These are phyloP conservation scores for Penicillium crustosum DNA, from an alignment of 2,329 filamentous ascomycete species.

Conservation along the genomic window DNA sequence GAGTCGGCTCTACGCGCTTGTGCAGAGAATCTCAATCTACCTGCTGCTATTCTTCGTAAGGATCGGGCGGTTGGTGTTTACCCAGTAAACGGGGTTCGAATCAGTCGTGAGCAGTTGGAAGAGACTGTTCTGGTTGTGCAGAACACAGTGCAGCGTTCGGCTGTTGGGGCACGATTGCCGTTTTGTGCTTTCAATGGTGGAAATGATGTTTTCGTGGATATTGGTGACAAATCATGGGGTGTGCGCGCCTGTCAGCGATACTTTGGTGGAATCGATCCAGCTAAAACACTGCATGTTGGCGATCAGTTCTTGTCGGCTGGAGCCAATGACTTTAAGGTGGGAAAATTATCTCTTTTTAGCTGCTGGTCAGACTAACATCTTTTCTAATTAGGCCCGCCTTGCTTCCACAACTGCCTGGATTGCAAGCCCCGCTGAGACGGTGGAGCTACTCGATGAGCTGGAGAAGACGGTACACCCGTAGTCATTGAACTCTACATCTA, in stretches of 20 bases:
- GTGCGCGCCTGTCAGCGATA: slow-evolving; percentile 89
- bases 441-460: slow-evolving; percentile 80
- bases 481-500: not conserved
- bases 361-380: not conserved
- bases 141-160: slow-evolving; percentile 81
- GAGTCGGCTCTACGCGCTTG: slow-evolving; percentile 82
- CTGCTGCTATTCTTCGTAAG: slow-evolving; percentile 80
- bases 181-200: slow-evolving; percentile 98
- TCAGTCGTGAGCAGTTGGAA: slow-evolving; percentile 85
- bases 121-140: slow-evolving; percentile 95
- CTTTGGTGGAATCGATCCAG: slow-evolving; percentile 73
- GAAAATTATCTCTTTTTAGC: not conserved
- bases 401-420: slow-evolving; percentile 98
- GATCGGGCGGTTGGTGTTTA: slow-evolving; percentile 81
- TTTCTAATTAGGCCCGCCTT: slow-evolving; percentile 61
- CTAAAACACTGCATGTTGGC: slow-evolving; percentile 87
- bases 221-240: slow-evolving; percentile 96
- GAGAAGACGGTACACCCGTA: slow-evolving; percentile 20
- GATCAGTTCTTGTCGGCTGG: slow-evolving; percentile 94
- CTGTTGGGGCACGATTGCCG: slow-evolving; percentile 67
- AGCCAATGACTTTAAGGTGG: slow-evolving; percentile 91
- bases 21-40: slow-evolving; percentile 73
- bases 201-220: slow-evolving; percentile 97
- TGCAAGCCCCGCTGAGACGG: slow-evolving; percentile 86
- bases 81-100: slow-evolving; percentile 63